Evolutionary conservation across 75 land plant species (phyloP), one percentile per base, ranked within the genome.

Genomic region (Sequoiadendron giganteum): DNA sequence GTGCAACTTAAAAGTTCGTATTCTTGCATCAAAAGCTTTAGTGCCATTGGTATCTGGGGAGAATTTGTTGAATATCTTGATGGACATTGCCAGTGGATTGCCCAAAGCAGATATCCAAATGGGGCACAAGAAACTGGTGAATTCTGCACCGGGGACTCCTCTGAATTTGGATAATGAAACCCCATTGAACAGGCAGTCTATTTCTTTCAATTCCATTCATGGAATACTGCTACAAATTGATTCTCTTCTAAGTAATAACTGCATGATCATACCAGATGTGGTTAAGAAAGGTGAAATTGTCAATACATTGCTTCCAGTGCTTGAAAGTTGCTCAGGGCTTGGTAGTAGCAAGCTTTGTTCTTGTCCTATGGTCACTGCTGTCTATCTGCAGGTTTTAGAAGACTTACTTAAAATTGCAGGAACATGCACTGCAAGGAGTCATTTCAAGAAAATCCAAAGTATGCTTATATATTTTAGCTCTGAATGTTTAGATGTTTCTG

Each of bases 1-100:
- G 90, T 92, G 90, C 88, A 97, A 98, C 90, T 86, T 96, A 68
- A 90, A 90, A 40, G 91, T 98, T 19, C 99, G 99, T 52, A 93
- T 96, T 88, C 99, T 98, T 89, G 99, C 99, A 86, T 97, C 99
- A 86, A 91, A 91, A 86, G 99, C 99, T 84, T 89, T 97, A 88
- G 91, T 93, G 10, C 99, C 97, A 40, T 88, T 98, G 88, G 94
- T 97, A 38, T 93, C 96, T 11, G 91, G 95, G 88, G 97, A 96
- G 85, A 96, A 93, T 86, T 91, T 98, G 83, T 90, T 86, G 21
- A 16, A 39, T 73, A 91, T 94, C 16, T 52, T 97, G 81, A 70
- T 80, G 16, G 89, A 89, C 65, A 89, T 98, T 85, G 95, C 94
- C 21, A 87, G 90, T 58, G 90, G 92, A 65, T 88, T 98, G 87